Evolutionary conservation across 1,284 basidiomycete species (phyloP).

Genomic region (Leccinum griseonigrum): DNA sequence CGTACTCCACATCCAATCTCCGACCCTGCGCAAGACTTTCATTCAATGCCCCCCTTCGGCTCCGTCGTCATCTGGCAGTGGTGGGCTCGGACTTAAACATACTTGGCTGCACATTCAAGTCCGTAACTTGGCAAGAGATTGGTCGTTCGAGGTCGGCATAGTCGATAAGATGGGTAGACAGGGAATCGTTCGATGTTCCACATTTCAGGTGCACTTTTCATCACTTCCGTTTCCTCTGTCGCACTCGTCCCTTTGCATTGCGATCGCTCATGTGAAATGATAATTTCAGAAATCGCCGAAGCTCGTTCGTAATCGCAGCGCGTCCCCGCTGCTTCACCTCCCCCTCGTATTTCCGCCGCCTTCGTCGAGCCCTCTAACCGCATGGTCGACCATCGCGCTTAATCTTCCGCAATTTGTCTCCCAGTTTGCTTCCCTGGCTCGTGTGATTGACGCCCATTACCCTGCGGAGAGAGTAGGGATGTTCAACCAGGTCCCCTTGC

Average conservation of each 20-base stretch:
- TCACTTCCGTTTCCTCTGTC: not conserved
- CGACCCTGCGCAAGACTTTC: constrained; percentile 65
- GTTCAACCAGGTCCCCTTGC: constrained; percentile 37
- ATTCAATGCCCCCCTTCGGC: constrained; percentile 55
- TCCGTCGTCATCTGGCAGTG: constrained; percentile 12
- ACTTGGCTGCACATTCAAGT: constrained; percentile 77
- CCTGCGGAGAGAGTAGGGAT: constrained; percentile 19
- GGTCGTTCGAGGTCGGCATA: constrained; percentile 77
- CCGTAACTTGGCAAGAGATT: constrained; percentile 62
- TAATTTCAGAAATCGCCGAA: constrained; percentile 53
- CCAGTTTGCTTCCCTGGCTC: constrained; percentile 56
- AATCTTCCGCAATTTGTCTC: constrained; percentile 60
- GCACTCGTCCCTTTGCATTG: not conserved
- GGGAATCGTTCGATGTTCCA: constrained; percentile 71
- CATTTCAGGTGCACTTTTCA: constrained; percentile 65
- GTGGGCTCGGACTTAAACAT: constrained; percentile 63
- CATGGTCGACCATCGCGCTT: constrained; percentile 69
- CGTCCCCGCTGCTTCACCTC: constrained; percentile 64
- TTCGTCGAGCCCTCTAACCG: constrained; percentile 57
- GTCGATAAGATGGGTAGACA: constrained; percentile 59
- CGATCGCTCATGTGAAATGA: constrained; percentile 6
- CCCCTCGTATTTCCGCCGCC: constrained; percentile 64
- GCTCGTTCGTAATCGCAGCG: constrained; percentile 40
- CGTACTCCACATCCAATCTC: constrained; percentile 84
- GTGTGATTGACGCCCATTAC: constrained; percentile 30